Conservation (phyloP, 2,329 filamentous ascomycete genomes). For the Aspergillus sojae region DNA sequence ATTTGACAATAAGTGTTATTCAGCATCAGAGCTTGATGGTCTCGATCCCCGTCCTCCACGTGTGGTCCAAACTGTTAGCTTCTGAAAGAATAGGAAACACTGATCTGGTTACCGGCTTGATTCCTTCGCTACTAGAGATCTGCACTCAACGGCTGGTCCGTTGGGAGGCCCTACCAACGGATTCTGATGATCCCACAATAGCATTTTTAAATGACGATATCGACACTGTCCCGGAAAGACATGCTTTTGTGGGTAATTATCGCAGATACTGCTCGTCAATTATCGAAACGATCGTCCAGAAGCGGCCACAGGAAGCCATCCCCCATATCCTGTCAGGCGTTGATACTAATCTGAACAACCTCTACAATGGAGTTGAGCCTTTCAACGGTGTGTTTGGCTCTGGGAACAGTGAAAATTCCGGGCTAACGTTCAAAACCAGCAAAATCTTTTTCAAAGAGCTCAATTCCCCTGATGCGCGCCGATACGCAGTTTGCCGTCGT, state of each 20-base stretch:
- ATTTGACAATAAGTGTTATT: constrained; percentile 76
- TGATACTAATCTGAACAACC: constrained; percentile 70
- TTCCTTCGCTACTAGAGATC: constrained; percentile 77
- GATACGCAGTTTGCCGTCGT: constrained; percentile 90
- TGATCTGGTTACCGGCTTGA: constrained; percentile 61
- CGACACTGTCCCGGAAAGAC: constrained; percentile 88
- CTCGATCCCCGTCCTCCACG: constrained; percentile 88
- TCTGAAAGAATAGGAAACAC: constrained; percentile 67
- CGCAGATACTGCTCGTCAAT: constrained; percentile 84
- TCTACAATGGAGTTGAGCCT: constrained; percentile 70
- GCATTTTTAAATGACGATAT: constrained; percentile 90
- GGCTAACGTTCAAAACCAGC: constrained; percentile 23
- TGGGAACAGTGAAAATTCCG: background rate
- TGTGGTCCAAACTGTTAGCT: constrained; percentile 81
- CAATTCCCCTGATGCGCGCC: constrained; percentile 62
- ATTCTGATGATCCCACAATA: constrained; percentile 76
- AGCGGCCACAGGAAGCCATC: constrained; percentile 81
- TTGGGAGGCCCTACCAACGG: constrained; percentile 83
- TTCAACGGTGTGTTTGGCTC: constrained; percentile 61
- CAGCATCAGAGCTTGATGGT: constrained; percentile 86
- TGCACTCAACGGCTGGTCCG: constrained; percentile 82
- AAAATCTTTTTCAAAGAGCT: constrained; percentile 44
- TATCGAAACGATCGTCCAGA: constrained; percentile 82
- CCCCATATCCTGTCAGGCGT: constrained; percentile 82
- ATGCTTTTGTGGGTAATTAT: constrained; percentile 95